phyloP scores from a whole-genome alignment of 768 basidiomycete species.

The Mycena rosella region DNA sequence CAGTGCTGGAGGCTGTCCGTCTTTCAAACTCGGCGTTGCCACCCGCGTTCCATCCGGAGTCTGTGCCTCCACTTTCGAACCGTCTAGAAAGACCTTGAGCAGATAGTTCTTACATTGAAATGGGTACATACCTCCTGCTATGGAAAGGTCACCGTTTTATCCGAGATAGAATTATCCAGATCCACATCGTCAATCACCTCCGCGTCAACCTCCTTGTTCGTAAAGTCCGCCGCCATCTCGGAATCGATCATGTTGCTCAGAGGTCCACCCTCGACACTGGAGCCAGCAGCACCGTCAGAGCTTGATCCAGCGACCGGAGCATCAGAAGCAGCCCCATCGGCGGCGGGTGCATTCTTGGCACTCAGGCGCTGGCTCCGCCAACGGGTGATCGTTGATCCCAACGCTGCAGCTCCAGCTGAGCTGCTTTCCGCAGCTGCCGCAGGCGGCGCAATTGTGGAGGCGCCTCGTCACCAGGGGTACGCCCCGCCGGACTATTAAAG shows the following conservation, averaged over 20 bases:
- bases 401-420: constrained; percentile 50
- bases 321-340: constrained; percentile 39
- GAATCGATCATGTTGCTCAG: constrained; percentile 74
- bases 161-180: constrained; percentile 73
- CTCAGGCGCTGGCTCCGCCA: constrained; percentile 89
- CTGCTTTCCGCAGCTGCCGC: constrained; percentile 45
- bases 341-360: constrained; percentile 66
- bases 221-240: constrained; percentile 79
- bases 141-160: constrained; percentile 91
- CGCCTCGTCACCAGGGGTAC: constrained; percentile 51
- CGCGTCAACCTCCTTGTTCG: constrained; percentile 91
- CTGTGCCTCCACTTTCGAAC: constrained; percentile 94
- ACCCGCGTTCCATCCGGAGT: constrained; percentile 97
- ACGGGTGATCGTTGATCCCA: constrained; percentile 62
- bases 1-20: constrained; percentile 48
- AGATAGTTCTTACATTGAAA: not conserved
- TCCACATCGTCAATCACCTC: constrained; percentile 92
- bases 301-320: constrained; percentile 39
- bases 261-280: constrained; percentile 54
- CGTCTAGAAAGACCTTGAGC: constrained; percentile 65
- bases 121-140: constrained; percentile 75
- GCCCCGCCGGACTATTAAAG: constrained; percentile 65
- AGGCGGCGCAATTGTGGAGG: constrained; percentile 47
- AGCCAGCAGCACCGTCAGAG: constrained; percentile 36
- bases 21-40: constrained; percentile 82